A percentile compares a stretch with the other conserved stretches of the same genome.
These are phyloP conservation scores for Leccinum ochraceum DNA, from an alignment of 768 basidiomycete species.

Conservation along the genomic window DNA sequence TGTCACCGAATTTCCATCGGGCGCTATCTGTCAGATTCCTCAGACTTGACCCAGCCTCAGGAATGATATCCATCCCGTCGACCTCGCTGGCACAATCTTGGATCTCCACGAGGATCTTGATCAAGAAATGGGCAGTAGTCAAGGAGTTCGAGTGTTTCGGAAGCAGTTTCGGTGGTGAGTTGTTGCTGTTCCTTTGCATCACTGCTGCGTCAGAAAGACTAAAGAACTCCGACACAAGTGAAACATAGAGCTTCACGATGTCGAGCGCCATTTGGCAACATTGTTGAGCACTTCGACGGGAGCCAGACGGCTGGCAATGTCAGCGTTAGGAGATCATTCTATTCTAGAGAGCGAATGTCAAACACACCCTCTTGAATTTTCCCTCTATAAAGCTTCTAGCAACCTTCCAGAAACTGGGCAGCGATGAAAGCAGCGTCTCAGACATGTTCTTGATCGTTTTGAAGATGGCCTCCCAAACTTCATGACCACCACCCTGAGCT, in stretches of 20 bases:
- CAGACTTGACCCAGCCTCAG: constrained; percentile 67
- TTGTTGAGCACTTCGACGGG: constrained; percentile 79
- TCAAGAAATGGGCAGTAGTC: constrained; percentile 79
- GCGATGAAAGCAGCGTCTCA: constrained; percentile 76
- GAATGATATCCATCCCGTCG: constrained; percentile 73
- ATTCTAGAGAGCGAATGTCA: neutral
- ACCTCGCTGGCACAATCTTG: constrained; percentile 86
- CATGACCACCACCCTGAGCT: constrained; percentile 73
- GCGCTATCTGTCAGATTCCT: constrained; percentile 77
- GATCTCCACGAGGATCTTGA: constrained; percentile 80
- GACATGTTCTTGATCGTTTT: constrained; percentile 85
- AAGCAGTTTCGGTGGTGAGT: constrained; percentile 50
- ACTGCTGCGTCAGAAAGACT: constrained; percentile 76
- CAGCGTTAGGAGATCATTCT: constrained; percentile 3
- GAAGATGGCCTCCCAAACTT: constrained; percentile 79
- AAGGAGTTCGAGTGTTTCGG: constrained; percentile 80
- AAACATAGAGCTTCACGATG: constrained; percentile 82
- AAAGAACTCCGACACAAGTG: constrained; percentile 85
- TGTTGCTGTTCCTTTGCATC: constrained; percentile 45
- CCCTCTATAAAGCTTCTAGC: constrained; percentile 91
- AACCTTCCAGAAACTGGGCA: constrained; percentile 95
- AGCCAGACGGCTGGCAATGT: constrained; percentile 37
- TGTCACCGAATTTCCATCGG: constrained; percentile 87
- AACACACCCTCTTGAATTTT: constrained; percentile 80
- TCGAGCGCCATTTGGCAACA: constrained; percentile 87